A percentile compares a stretch with the other conserved stretches of the same genome.
phyloP scores from a whole-genome alignment of 257 asterid species.

The Primulina huaijiensis region DNA sequence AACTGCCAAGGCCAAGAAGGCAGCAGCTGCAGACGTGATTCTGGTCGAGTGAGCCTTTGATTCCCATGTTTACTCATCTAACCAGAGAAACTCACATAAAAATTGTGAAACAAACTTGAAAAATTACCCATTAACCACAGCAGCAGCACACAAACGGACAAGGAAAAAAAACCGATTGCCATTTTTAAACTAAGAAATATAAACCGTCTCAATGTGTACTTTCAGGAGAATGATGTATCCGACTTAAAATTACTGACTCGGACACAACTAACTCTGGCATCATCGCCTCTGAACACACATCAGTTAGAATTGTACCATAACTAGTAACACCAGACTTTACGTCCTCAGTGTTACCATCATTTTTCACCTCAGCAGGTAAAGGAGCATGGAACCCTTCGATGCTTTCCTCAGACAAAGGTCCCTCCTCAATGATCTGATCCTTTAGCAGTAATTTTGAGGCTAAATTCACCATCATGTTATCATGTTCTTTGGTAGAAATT shows the following conservation, averaged over 20 bases:
- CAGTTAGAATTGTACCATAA: constrained; percentile 48
- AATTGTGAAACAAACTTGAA: constrained; percentile 19
- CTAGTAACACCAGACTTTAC: constrained; percentile 43
- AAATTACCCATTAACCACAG: constrained; percentile 51
- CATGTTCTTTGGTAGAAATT: constrained; percentile 18
- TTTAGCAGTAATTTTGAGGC: constrained; percentile 20
- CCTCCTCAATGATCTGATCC: constrained; percentile 27
- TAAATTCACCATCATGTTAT: constrained; percentile 21
- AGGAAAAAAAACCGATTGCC: constrained; percentile 35
- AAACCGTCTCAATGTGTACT: constrained; percentile 96
- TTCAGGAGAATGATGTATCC: constrained; percentile 99
- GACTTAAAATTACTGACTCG: constrained; percentile 74
- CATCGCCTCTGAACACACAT: constrained; percentile 64
- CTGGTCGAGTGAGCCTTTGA: not conserved
- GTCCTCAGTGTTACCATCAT: constrained; percentile 34
- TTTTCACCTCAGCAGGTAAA: constrained; percentile 28
- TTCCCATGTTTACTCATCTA: constrained; percentile 18
- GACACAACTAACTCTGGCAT: constrained; percentile 62
- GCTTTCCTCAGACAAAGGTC: constrained; percentile 26
- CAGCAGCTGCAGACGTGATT: not conserved
- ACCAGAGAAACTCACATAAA: constrained; percentile 24
- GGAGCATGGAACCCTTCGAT: constrained; percentile 32
- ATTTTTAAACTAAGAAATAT: constrained; percentile 50
- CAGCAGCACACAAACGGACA: constrained; percentile 45
- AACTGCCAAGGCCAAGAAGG: not conserved